Base-by-base conservation (phyloP, 1,139 yeast genomes). In the Debaryomycetaceae sp. region DNA sequence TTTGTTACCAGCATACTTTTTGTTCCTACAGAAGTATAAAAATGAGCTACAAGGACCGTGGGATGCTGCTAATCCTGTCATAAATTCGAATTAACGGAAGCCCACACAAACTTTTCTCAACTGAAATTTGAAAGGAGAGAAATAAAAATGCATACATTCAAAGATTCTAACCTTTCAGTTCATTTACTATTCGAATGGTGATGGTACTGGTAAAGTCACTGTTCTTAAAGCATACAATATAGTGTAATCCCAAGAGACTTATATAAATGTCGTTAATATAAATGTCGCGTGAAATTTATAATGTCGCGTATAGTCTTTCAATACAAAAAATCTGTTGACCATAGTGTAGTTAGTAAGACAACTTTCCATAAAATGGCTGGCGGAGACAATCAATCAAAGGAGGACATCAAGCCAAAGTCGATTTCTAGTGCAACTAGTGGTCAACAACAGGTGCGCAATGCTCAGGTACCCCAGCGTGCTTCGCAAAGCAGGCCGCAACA, bases 41-140 rank as follows among this genome's bases (percentile, higher is more conserved):
- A 87, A 87, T 57, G 96, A 87, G 57, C 68, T 88, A 41, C 91
- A 85, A 60, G 96, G 96, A 0, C 96, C 96, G 0, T 88, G 96
- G 96, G 96, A 88, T 59, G 81, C 86, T 1, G 96, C 95, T 9
- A 79, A 76, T 52, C 96, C 96, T 1, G 59, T 67, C 11, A 58
- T 72, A 9, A 34, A 35, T 17, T 30, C 44, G 16, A 33, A 17
- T 17, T 37, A 28, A 34, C n/a, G n/a, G n/a, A n/a, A n/a, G n/a
- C n/a, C n/a, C n/a, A n/a, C n/a, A n/a, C n/a, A n/a, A n/a, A n/a
- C n/a, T n/a, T n/a, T n/a, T n/a, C n/a, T n/a, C n/a, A n/a, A n/a
- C n/a, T n/a, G n/a, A n/a, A n/a, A n/a, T n/a, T n/a, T n/a, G n/a
- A n/a, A n/a, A n/a, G n/a, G n/a, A n/a, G n/a, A n/a, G n/a, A n/a